Percentiles rank a stretch among this genome's conserved stretches.
These are phyloP conservation scores for Xylaria sp. DNA, from an alignment of 2,329 filamentous ascomycete species.

Conservation along the genomic window DNA sequence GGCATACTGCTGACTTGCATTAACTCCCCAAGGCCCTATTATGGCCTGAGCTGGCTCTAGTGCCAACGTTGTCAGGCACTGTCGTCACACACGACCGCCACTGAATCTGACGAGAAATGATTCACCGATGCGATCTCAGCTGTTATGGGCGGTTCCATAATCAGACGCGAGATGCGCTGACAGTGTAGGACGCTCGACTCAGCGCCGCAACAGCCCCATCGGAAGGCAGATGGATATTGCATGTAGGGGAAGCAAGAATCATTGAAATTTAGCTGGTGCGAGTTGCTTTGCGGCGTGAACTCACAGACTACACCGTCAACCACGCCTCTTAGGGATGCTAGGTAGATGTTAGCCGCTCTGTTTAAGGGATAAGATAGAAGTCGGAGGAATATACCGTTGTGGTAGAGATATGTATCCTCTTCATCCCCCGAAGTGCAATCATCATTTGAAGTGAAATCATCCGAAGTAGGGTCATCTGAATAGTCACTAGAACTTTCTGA, in stretches of 20 bases:
- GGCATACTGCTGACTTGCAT: background rate
- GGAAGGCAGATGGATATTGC: background rate
- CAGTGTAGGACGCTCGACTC: background rate
- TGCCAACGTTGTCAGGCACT: background rate
- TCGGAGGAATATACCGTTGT: background rate
- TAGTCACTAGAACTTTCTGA: background rate
- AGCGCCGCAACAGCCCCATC: background rate
- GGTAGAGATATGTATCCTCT: background rate
- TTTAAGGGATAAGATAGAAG: background rate
- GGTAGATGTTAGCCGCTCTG: background rate
- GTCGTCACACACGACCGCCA: background rate
- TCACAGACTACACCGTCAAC: background rate
- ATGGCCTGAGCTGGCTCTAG: background rate
- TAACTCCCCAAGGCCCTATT: background rate
- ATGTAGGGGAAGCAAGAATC: conserved; percentile 5
- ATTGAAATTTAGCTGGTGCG: background rate
- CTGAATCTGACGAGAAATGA: background rate
- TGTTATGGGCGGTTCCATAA: background rate
- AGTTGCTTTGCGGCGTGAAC: background rate
- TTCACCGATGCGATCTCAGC: background rate
- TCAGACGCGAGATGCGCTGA: background rate
- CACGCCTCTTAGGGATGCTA: background rate
- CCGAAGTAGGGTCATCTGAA: background rate
- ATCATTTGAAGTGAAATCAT: background rate
- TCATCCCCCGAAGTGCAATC: background rate